Percentiles rank a stretch among this genome's conserved stretches.
These are phyloP conservation scores for Aquilaria agallochum DNA, from an alignment of 441 rosid genomes.

Conservation along the genomic window DNA sequence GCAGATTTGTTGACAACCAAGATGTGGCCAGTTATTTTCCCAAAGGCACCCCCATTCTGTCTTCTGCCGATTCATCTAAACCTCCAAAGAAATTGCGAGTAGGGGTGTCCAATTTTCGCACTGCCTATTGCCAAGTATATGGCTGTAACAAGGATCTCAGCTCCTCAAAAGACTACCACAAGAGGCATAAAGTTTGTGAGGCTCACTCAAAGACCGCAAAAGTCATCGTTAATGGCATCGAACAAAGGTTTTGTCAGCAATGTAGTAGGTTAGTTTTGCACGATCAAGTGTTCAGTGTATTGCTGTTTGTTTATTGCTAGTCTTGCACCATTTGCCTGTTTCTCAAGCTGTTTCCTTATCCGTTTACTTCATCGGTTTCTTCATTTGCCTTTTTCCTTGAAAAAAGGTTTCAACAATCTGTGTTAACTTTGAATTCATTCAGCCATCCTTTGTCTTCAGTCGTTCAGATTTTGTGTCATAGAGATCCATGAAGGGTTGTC, in stretches of 20 bases:
- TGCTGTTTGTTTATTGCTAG: too few relatives aligned
- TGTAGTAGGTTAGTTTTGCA: conserved; percentile 56
- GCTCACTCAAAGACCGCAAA: conserved; percentile 56
- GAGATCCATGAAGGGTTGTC: too few relatives aligned
- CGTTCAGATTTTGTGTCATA: too few relatives aligned
- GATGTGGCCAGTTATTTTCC: conserved; percentile 23
- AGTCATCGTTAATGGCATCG: conserved; percentile 61
- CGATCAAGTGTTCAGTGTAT: neutral
- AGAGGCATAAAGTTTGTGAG: conserved; percentile 67
- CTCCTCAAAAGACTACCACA: conserved; percentile 68
- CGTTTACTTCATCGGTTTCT: too few relatives aligned
- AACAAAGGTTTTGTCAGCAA: conserved; percentile 74
- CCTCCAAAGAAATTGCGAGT: conserved; percentile 38
- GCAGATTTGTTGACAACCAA: conserved; percentile 39
- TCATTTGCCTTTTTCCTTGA: too few relatives aligned
- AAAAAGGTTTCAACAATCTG: too few relatives aligned
- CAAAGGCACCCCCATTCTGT: conserved; percentile 22
- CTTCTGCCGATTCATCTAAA: conserved; percentile 33
- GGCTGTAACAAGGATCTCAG: conserved; percentile 65
- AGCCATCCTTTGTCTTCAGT: neutral
- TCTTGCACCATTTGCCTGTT: too few relatives aligned
- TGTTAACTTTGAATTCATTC: too few relatives aligned
- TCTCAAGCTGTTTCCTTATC: too few relatives aligned
- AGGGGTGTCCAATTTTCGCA: conserved; percentile 19
- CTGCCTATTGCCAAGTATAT: conserved; percentile 51